phyloP scores from a whole-genome alignment of 495 filamentous ascomycete genomes.

The Aspergillus conjunctus region DNA sequence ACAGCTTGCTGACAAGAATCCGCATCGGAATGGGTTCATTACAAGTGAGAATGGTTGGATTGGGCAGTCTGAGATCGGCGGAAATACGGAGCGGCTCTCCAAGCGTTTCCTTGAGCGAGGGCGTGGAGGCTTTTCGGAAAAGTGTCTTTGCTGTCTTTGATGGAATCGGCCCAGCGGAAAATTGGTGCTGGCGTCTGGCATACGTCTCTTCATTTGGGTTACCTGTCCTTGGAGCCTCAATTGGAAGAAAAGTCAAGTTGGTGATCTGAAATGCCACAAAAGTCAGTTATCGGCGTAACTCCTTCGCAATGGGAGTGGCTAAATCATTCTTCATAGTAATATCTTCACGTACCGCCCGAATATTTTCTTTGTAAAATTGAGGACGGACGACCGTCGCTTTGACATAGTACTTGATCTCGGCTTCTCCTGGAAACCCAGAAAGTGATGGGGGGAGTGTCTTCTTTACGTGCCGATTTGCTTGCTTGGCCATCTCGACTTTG shows the following conservation, averaged over 20 bases:
- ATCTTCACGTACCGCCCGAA: slow-evolving; percentile 55
- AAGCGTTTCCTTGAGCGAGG: slow-evolving; percentile 25
- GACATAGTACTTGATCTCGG: slow-evolving; percentile 89
- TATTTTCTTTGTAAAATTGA: slow-evolving; percentile 83
- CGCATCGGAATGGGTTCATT: slow-evolving; percentile 82
- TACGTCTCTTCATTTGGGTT: slow-evolving; percentile 75
- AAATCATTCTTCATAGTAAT: not conserved
- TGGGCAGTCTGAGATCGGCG: slow-evolving; percentile 81
- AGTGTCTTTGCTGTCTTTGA: slow-evolving; percentile 49
- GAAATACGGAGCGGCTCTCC: slow-evolving; percentile 52
- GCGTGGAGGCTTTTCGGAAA: slow-evolving; percentile 48
- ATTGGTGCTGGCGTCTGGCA: slow-evolving; percentile 78
- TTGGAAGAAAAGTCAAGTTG: slow-evolving; percentile 81
- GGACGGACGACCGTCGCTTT: slow-evolving; percentile 88
- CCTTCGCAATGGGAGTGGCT: not conserved
- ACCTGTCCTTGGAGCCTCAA: slow-evolving; percentile 79
- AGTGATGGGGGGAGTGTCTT: slow-evolving; percentile 87
- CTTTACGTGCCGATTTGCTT: slow-evolving; percentile 68
- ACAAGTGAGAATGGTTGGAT: slow-evolving; percentile 87
- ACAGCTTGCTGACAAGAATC: slow-evolving; percentile 72
- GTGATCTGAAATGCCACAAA: slow-evolving; percentile 42
- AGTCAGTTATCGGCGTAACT: slow-evolving; percentile 1
- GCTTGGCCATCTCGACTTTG: slow-evolving; percentile 59
- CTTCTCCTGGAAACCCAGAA: slow-evolving; percentile 75
- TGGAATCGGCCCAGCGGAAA: slow-evolving; percentile 49